Evolutionary conservation across 164 flowering plant genomes (phyloP), one percentile per base, ranked within the genome.

Genomic region (Saururus chinensis): DNA sequence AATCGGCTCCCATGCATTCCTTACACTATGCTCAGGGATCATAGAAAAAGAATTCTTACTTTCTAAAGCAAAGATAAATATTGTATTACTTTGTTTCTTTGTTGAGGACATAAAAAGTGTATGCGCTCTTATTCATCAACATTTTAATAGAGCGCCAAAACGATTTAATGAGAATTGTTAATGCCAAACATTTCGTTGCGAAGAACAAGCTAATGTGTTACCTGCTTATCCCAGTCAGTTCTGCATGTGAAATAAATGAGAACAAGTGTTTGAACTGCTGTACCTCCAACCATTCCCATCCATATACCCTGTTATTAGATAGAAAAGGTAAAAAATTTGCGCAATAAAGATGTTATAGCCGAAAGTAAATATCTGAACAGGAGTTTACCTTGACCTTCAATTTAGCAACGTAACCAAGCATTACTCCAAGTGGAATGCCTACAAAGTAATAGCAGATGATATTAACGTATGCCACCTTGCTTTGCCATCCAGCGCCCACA

Each of bases 171-270:
- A 14, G 12, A 42, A 42, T 10, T 42, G 49, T 10, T 42, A 42
- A 30, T 30, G 37, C 37, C 17, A 42, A 10, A 42, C 17, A 9
- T 42, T 4, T 42, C 12, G 4, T 1, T 42, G 17, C 0, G 20
- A 25, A 17, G 19, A 12, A 35, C 21, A 55, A 64, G 75, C 37
- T 30, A 30, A 30, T 2, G 37, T 30, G 37, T 30, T 30, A 30
- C 83, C 81, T 80, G 77, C 40, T 71, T 64, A 40, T 80, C 75
- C 83, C 83, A 77, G 51, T 80, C 73, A 22, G 83, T 77, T 62
- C 60, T 80, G 51, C 57, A 69, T 0, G 81, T 77, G 12, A 77
- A 59, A 53, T 42, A 42, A 25, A 68, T 20, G 6, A 77, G 76
- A 1, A 72, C 66, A 45, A 75, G 30, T 10, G 81, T 73, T 60